Evolutionary conservation across 306 rosid species (phyloP).

Genomic region (Parietaria judaica): DNA sequence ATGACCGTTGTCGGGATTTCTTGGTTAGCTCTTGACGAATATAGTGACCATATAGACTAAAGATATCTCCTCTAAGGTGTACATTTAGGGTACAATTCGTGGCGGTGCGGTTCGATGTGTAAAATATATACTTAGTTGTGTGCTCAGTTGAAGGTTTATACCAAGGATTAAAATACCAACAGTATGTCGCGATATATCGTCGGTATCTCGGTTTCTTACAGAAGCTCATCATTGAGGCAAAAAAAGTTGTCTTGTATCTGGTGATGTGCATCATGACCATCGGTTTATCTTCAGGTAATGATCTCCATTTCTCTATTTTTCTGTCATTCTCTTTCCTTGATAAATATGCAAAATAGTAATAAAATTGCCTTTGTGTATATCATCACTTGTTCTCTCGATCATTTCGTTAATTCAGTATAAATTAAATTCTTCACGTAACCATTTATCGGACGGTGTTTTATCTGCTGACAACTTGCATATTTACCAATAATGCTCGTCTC

Average conservation of each 20-base stretch:
- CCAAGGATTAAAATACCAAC: too few relatives aligned
- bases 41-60: slow-evolving; percentile 33
- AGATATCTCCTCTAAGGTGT: slow-evolving; percentile 22
- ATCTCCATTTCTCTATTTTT: slow-evolving; percentile 4
- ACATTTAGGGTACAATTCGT: slow-evolving; percentile 19
- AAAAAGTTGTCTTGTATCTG: slow-evolving; percentile 24
- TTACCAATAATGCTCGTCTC: neutral
- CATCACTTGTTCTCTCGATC: neutral
- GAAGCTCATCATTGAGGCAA: slow-evolving; percentile 18
- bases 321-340: neutral
- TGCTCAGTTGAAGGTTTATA: slow-evolving; percentile 17
- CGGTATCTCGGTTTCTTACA: neutral
- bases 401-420: neutral
- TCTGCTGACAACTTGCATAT: neutral
- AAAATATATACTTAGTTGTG: slow-evolving; percentile 18
- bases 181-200: too few relatives aligned
- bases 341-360: neutral
- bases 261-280: slow-evolving; percentile 30
- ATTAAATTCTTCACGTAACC: neutral
- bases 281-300: slow-evolving; percentile 41
- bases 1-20: slow-evolving; percentile 18
- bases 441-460: neutral
- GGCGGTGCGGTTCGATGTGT: slow-evolving; percentile 18
- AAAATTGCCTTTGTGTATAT: too few relatives aligned
- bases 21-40: slow-evolving; percentile 26